phyloP scores from a whole-genome alignment of 2,329 filamentous ascomycete species.

The Botryosphaeria dothidea region DNA sequence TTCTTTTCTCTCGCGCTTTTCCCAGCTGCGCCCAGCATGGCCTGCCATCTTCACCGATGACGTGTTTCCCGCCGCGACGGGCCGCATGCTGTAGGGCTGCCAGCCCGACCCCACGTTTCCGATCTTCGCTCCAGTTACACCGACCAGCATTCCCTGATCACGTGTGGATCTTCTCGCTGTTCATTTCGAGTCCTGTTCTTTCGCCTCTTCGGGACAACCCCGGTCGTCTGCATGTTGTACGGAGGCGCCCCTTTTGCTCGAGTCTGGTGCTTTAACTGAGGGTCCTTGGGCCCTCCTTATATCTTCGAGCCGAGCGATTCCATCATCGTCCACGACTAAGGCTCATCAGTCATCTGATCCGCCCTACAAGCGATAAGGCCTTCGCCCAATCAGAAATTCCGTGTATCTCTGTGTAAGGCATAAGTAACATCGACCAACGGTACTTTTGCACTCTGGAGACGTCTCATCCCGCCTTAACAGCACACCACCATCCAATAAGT shows the following conservation, averaged over 20 bases:
- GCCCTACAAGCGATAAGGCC: neutral
- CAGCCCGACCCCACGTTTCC: neutral
- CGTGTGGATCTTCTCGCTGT: constrained; percentile 1
- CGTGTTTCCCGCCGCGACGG: constrained; percentile 12
- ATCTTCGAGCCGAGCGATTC: neutral
- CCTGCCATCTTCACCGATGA: neutral
- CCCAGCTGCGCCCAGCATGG: too few species aligned
- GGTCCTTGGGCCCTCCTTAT: neutral
- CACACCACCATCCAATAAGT: too few species aligned
- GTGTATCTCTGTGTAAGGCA: neutral
- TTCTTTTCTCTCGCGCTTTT: neutral
- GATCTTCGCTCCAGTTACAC: constrained; percentile 7
- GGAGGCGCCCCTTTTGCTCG: neutral
- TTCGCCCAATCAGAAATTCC: neutral
- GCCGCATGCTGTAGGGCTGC: constrained; percentile 7
- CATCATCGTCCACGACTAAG: neutral
- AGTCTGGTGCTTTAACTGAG: neutral
- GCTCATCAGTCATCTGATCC: neutral
- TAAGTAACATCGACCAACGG: neutral
- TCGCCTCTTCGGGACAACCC: constrained; percentile 6
- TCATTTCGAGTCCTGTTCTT: neutral
- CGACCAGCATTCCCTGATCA: constrained; percentile 6
- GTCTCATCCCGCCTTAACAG: too few species aligned
- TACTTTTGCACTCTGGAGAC: too few species aligned
- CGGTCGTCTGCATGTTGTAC: neutral